Base-by-base conservation (phyloP, 225 moss, liverwort and hornwort species). In the Lunularia cruciata region DNA sequence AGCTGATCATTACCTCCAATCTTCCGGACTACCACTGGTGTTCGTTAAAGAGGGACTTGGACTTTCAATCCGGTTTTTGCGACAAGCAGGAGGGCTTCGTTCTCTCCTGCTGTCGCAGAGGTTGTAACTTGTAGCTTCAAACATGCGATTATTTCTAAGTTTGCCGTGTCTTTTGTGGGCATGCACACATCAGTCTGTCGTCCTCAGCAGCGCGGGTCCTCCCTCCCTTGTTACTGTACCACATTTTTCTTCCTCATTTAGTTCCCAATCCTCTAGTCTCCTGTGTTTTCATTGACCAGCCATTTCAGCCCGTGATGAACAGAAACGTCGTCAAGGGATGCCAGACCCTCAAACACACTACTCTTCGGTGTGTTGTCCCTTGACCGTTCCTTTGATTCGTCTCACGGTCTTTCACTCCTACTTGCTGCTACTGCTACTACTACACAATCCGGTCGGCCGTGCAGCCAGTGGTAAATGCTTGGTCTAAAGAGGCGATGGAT, bases 371-470 rank as follows among this genome's bases (percentile, higher is more conserved):
- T 19, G 15, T 47, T 53, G 19, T 1, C 9, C 53, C 19, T 53
- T 53, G 53, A 26, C 53, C n/a, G n/a, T n/a, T n/a, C n/a, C 27
- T 25, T 26, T 6, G 53, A 53, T 0, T 23, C 20, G 18, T 53
- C 53, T 53, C 53, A 3, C 11, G 43, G 2, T 16, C 43, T 16
- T 16, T 16, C 43, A 43, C 43, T 47, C 47, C 47, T 19, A 48
- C 18, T n/a, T 48, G 48, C 48, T 48, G 47, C 47, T 6, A 20
- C 22, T 20, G 3, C 51, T 34, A 18, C 35, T 57, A 32, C 32
- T 57, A 34, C 57, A 57, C 34, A 19, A 59, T 35, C 20, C 59
- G 59, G 59, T 59, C 59, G 59, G 59, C 59, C 59, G 35, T 59
- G 59, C 59, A 59, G 31, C 59, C 59, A 36, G 59, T 36, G 35